A percentile compares a stretch with the other conserved stretches of the same genome.
These are phyloP conservation scores for Hippophae tibetana DNA, from an alignment of 306 rosid species.

Conservation along the genomic window DNA sequence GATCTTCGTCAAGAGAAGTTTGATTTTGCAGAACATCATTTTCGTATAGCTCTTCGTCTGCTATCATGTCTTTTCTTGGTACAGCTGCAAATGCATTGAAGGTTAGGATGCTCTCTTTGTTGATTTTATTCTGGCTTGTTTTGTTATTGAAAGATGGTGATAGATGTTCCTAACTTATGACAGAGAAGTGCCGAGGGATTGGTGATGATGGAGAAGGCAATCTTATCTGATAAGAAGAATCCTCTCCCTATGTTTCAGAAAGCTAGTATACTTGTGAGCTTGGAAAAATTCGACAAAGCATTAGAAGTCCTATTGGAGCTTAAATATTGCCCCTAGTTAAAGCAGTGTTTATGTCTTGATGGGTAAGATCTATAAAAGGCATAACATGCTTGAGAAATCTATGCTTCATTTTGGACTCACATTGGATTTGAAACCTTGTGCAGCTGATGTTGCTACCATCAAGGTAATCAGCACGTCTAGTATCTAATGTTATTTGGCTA, in stretches of 20 bases:
- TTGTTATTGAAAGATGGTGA: constrained; percentile 16
- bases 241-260: constrained; percentile 99
- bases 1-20: constrained; percentile 91
- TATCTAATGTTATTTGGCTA: neutral
- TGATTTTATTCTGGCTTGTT: constrained; percentile 13
- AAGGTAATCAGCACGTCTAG: constrained; percentile 45
- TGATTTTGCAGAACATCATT: constrained; percentile 92
- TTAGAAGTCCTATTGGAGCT: constrained; percentile 80
- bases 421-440: constrained; percentile 94
- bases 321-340: constrained; percentile 84
- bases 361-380: constrained; percentile 83
- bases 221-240: constrained; percentile 82
- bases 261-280: constrained; percentile 75
- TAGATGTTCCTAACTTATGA: constrained; percentile 17
- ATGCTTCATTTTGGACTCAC: constrained; percentile 95
- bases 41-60: constrained; percentile 84
- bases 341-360: constrained; percentile 91
- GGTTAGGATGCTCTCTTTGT: constrained; percentile 42
- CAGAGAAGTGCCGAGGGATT: constrained; percentile 88
- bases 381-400: constrained; percentile 77
- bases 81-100: constrained; percentile 71
- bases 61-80: constrained; percentile 89
- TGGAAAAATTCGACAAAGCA: constrained; percentile 75
- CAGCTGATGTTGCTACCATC: constrained; percentile 86
- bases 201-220: constrained; percentile 85